These are phyloP conservation scores for Cercospora zeina DNA, from an alignment of 2,329 filamentous ascomycete species.

Conservation along the genomic window DNA sequence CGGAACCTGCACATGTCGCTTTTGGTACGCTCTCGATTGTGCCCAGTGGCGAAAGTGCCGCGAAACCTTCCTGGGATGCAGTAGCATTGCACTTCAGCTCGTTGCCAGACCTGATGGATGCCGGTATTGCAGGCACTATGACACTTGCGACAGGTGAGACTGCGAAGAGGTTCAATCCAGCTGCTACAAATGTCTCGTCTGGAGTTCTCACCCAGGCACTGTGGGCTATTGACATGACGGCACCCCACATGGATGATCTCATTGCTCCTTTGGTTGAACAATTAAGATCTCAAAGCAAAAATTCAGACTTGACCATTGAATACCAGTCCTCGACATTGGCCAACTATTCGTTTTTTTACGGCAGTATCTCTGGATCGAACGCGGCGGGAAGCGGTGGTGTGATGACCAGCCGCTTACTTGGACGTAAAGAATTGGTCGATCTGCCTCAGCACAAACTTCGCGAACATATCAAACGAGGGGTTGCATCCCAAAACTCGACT, in stretches of 20 bases:
- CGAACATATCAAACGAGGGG: constrained; percentile 23
- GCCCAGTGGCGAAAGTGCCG: constrained; percentile 33
- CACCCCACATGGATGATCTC: constrained; percentile 23
- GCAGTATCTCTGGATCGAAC: constrained; percentile 32
- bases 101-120: constrained; percentile 39
- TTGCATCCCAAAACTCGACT: constrained; percentile 29
- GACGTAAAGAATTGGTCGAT: constrained; percentile 36
- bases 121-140: constrained; percentile 33
- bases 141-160: constrained; percentile 22
- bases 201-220: constrained; percentile 36
- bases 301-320: constrained; percentile 16
- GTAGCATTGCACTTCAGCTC: constrained; percentile 36
- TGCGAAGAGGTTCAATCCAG: constrained; percentile 39
- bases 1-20: constrained; percentile 24
- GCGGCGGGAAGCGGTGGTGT: constrained; percentile 38
- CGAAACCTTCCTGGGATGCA: constrained; percentile 40
- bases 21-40: constrained; percentile 25
- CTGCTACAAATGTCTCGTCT: constrained; percentile 37
- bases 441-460: constrained; percentile 19
- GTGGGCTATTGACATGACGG: constrained; percentile 36
- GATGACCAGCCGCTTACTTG: constrained; percentile 42
- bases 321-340: constrained; percentile 30
- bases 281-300: constrained; percentile 10
- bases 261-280: constrained; percentile 26
- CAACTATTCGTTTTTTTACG: constrained; percentile 36